phyloP scores from a whole-genome alignment of 2,329 filamentous ascomycete genomes.

The Penicillium polonicum region DNA sequence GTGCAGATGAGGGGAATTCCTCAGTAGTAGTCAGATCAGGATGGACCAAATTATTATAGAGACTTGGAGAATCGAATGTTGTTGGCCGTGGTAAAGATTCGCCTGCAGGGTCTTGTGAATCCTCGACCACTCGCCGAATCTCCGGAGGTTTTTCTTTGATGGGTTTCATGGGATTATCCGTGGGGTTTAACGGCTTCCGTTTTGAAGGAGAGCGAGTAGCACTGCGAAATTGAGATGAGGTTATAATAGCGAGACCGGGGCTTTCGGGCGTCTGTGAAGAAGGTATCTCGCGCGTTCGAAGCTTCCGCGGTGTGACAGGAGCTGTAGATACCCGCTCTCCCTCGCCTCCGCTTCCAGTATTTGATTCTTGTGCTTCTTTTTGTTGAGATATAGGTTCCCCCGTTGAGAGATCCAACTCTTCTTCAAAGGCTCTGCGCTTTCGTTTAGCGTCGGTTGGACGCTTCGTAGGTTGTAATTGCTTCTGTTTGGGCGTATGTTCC shows the following conservation, averaged over 20 bases:
- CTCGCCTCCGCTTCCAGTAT: neutral
- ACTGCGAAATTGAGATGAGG: constrained; percentile 35
- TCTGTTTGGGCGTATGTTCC: neutral
- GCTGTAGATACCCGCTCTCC: neutral
- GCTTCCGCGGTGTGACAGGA: constrained; percentile 38
- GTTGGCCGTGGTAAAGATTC: constrained; percentile 5
- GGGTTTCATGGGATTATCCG: neutral
- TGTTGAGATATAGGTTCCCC: constrained; percentile 21
- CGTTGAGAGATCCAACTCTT: constrained; percentile 23
- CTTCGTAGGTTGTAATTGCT: neutral
- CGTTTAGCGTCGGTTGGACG: constrained; percentile 10
- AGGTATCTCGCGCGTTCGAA: constrained; percentile 35
- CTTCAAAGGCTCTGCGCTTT: constrained; percentile 15
- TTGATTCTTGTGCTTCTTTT: constrained; percentile 6
- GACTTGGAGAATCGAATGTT: neutral
- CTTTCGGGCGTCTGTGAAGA: constrained; percentile 47
- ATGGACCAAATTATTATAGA: neutral
- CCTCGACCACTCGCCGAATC: neutral
- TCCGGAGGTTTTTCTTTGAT: constrained; percentile 25
- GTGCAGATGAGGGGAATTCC: neutral
- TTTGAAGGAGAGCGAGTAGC: constrained; percentile 31
- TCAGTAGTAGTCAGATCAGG: neutral
- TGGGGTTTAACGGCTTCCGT: constrained; percentile 2
- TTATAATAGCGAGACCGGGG: constrained; percentile 37
- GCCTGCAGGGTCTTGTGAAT: constrained; percentile 6